Percentiles rank a stretch among this genome's conserved stretches.
Evolutionary conservation across 495 filamentous ascomycete species (phyloP).

Genomic region (Cairneyella variabilis): DNA sequence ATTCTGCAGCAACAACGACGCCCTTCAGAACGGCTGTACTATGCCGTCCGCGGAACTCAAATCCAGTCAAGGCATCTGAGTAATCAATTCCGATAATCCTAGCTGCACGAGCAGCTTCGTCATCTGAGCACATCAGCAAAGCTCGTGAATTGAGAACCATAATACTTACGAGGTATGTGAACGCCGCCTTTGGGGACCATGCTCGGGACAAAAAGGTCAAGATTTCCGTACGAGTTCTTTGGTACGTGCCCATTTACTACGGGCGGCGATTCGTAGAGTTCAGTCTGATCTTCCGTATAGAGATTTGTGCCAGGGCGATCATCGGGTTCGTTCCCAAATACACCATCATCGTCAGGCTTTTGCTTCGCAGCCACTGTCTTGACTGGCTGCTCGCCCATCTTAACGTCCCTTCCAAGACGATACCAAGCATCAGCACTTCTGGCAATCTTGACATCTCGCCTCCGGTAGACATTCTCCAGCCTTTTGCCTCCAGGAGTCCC

Average conservation of each 20-base stretch:
- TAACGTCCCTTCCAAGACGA: slow-evolving; percentile 73
- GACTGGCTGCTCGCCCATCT: slow-evolving; percentile 67
- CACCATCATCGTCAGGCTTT: slow-evolving; percentile 30
- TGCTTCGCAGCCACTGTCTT: slow-evolving; percentile 55
- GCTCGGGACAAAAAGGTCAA: slow-evolving; percentile 86
- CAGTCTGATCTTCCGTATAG: slow-evolving; percentile 74
- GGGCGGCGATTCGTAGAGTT: slow-evolving; percentile 67
- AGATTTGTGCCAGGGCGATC: slow-evolving; percentile 50
- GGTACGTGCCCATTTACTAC: slow-evolving; percentile 73
- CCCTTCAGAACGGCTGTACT: slow-evolving; percentile 78
- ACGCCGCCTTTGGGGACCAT: slow-evolving; percentile 85
- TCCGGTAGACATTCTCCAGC: slow-evolving; percentile 67
- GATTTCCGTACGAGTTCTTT: slow-evolving; percentile 81
- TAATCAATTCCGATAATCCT: slow-evolving; percentile 78
- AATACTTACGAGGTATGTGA: slow-evolving; percentile 50
- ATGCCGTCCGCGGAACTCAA: slow-evolving; percentile 75
- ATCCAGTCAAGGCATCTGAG: slow-evolving; percentile 85
- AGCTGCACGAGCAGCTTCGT: slow-evolving; percentile 67
- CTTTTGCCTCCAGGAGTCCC: slow-evolving; percentile 46
- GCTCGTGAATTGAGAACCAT: not conserved
- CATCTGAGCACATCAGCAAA: slow-evolving; percentile 36
- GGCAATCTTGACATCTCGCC: slow-evolving; percentile 72
- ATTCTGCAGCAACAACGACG: slow-evolving; percentile 68
- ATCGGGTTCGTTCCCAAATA: slow-evolving; percentile 36
- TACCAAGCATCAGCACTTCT: slow-evolving; percentile 84